These are phyloP conservation scores for Penicillium diatomitis DNA, from an alignment of 495 filamentous ascomycete species.

Conservation along the genomic window DNA sequence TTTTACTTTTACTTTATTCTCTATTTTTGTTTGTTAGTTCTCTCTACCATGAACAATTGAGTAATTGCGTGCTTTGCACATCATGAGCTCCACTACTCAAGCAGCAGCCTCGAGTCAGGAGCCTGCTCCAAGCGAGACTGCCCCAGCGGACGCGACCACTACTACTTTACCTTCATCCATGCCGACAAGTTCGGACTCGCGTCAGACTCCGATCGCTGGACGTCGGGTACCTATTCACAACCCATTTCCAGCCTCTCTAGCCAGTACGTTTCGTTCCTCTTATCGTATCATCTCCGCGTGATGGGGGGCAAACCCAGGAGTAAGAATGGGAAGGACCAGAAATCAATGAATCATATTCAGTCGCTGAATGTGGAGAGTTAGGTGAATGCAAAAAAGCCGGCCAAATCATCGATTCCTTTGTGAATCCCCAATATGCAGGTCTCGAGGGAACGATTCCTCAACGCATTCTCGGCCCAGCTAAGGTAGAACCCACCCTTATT, in stretches of 20 bases:
- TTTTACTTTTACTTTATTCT: no score
- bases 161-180: neutral
- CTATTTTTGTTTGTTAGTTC: no score
- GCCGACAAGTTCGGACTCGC: neutral
- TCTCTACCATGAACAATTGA: no score
- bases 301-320: no score
- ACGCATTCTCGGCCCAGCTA: slow-evolving; percentile 9
- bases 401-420: slow-evolving; percentile 13
- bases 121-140: neutral
- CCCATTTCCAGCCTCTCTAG: slow-evolving; percentile 11
- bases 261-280: slow-evolving; percentile 1
- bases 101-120: neutral
- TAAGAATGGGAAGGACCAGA: no score
- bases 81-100: no score
- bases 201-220: neutral
- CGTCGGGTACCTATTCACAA: slow-evolving; percentile 10
- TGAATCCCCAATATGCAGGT: slow-evolving; percentile 7
- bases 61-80: no score
- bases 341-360: neutral
- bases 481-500: slow-evolving; percentile 1
- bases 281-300: no score
- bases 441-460: slow-evolving; percentile 8
- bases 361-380: neutral
- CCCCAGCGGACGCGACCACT: neutral
- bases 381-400: slow-evolving; percentile 15